A percentile compares a stretch with the other conserved stretches of the same genome.
Conservation (phyloP, 2,329 filamentous ascomycete genomes). For the Fonsecaea nubica region DNA sequence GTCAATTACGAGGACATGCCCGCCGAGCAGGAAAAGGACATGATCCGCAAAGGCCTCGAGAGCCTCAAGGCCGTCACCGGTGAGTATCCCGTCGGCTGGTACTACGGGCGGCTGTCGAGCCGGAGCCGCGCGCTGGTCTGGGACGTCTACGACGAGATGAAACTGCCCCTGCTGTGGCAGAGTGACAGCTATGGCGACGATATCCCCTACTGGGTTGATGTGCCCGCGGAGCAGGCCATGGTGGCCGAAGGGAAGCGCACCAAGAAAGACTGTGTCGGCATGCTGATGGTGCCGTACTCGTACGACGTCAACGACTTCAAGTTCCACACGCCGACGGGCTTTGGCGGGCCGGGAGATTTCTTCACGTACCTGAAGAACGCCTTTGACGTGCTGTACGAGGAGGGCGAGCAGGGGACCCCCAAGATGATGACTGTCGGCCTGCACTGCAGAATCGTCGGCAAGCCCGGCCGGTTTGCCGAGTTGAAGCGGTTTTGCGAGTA, state of each 20-base stretch:
- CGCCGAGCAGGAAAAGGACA: conserved; percentile 1
- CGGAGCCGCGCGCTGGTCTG: background rate
- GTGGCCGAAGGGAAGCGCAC: conserved; percentile 53
- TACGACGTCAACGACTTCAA: conserved; percentile 1
- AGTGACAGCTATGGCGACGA: conserved; percentile 62
- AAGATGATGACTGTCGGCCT: conserved; percentile 66
- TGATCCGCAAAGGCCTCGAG: background rate
- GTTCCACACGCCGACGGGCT: conserved; percentile 3
- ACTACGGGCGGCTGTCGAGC: background rate
- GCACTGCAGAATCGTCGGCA: conserved; percentile 61
- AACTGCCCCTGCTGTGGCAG: conserved; percentile 49
- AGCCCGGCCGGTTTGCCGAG: conserved; percentile 59
- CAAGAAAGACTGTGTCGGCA: conserved; percentile 46
- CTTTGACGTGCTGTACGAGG: conserved; percentile 62
- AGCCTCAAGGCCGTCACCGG: background rate
- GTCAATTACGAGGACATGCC: background rate
- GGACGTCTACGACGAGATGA: conserved; percentile 2
- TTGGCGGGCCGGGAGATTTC: background rate
- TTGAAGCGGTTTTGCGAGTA: conserved; percentile 1
- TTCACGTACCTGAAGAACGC: conserved; percentile 40
- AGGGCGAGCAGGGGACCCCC: conserved; percentile 55
- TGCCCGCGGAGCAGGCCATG: conserved; percentile 44
- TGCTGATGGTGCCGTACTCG: background rate
- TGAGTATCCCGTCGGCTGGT: conserved; percentile 1
- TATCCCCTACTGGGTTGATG: conserved; percentile 62